Conservation (phyloP, 441 rosid species). For the Mallotus repandus region DNA sequence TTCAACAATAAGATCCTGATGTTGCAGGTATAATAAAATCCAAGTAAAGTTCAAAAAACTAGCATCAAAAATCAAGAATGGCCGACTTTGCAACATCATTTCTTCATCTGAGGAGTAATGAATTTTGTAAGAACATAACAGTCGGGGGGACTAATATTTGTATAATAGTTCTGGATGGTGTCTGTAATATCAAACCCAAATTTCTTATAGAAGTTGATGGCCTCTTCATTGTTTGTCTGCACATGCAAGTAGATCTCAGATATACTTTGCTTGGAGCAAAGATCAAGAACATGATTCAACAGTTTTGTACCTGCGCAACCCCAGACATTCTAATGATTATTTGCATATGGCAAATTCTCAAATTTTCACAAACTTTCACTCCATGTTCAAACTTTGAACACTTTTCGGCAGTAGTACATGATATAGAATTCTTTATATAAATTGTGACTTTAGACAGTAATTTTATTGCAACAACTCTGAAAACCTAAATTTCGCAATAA, state of each 20-base stretch:
- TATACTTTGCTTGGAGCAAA: conserved; percentile 64
- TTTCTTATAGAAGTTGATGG: conserved; percentile 89
- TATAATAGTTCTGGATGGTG: conserved; percentile 77
- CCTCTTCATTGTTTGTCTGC: conserved; percentile 92
- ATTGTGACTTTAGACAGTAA: too few relatives aligned
- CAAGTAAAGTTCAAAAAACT: conserved; percentile 6
- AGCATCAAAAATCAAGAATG: conserved; percentile 14
- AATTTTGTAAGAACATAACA: conserved; percentile 75
- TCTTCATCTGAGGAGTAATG: conserved; percentile 45
- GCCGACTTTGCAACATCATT: conserved; percentile 33
- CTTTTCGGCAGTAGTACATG: background rate
- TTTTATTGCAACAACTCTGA: too few relatives aligned
- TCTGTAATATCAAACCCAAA: conserved; percentile 82
- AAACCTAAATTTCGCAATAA: too few relatives aligned
- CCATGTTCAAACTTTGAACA: background rate
- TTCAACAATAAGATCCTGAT: conserved; percentile 16
- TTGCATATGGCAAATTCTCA: background rate
- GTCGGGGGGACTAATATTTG: conserved; percentile 79
- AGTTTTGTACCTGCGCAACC: conserved; percentile 70
- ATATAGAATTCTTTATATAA: too few relatives aligned
- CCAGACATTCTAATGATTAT: conserved; percentile 15
- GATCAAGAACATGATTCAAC: conserved; percentile 81
- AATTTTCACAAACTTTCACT: background rate
- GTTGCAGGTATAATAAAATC: conserved; percentile 19
- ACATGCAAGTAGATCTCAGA: conserved; percentile 90